A percentile compares a stretch with the other conserved stretches of the same genome.
Evolutionary conservation across 768 basidiomycete species (phyloP).

Genomic region (Dendrothele bispora): DNA sequence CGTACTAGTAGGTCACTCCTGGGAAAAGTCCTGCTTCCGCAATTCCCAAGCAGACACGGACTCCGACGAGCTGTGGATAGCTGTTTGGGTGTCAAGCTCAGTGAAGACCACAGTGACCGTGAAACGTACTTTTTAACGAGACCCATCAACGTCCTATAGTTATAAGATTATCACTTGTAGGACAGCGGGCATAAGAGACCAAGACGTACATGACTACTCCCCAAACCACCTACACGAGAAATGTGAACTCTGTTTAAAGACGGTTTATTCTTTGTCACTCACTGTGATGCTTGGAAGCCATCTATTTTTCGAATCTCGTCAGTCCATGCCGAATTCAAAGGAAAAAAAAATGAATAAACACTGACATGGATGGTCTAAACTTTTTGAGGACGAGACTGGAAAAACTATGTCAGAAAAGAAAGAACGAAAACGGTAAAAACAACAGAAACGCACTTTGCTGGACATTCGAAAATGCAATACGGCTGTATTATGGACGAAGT

Average conservation of each 20-base stretch:
- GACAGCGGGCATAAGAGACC: background rate
- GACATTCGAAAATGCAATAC: slow-evolving; percentile 67
- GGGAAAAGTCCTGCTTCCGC: slow-evolving; percentile 75
- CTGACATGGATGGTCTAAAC: slow-evolving; percentile 62
- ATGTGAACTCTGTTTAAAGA: background rate
- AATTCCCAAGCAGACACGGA: slow-evolving; percentile 58
- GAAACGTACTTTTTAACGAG: slow-evolving; percentile 58
- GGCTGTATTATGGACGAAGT: slow-evolving; percentile 33
- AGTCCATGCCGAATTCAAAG: no score
- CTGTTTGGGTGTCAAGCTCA: slow-evolving; percentile 27
- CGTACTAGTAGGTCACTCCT: slow-evolving; percentile 72
- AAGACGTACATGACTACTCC: slow-evolving; percentile 56
- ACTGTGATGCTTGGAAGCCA: slow-evolving; percentile 72
- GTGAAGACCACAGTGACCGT: background rate
- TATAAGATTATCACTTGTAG: background rate
- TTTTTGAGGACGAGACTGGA: slow-evolving; percentile 48
- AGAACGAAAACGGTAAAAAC: background rate
- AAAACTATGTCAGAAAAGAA: background rate
- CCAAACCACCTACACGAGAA: slow-evolving; percentile 52
- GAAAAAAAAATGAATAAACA: background rate
- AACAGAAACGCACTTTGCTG: slow-evolving; percentile 54
- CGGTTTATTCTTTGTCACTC: slow-evolving; percentile 11
- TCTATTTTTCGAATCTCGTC: slow-evolving; percentile 21
- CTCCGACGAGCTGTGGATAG: slow-evolving; percentile 60
- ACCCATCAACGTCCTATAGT: slow-evolving; percentile 59